Base-by-base conservation (phyloP, 306 rosid species). In the Abrus pulchellus region DNA sequence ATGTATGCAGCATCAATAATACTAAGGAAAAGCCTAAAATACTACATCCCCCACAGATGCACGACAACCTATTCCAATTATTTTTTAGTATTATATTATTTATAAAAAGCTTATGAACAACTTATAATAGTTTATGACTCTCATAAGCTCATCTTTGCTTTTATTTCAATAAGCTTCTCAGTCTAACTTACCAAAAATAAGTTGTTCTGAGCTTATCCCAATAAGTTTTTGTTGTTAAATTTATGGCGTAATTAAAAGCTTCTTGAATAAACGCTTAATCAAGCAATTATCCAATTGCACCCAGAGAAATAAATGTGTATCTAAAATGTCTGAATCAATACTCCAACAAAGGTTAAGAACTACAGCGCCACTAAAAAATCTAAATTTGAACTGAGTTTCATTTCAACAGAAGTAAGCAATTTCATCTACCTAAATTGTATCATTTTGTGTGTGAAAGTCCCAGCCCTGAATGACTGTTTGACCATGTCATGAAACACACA, bases 1-100 rank as follows among this genome's bases (percentile, higher is more conserved):
- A 38, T 43, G 38, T 41, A 82, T 20, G 73, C 81, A 80, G 7
- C 64, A 76, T 20, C 63, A 64, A 86, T 33, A 56, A 57, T 41
- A 28, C 50, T 2, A 55, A 43, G 44, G 8, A 5, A 63, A 63
- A 72, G 64, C 30, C 38, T 27, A 30, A 32, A 7, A 62, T 34
- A 3, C 70, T 3, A 40, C 11, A 38, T 20, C 47, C 5, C 11
- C 38, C 30, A 63, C 47, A 6, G 28, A 6, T 13, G 30, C 30
- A 36, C 1, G 29, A 63, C 3, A n/a, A 63, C 30, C 30, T 36
- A 30, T 38, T 43, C 47, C 47, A 43, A 43, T 59, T 54, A 20
- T 20, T 20, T 20, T 20, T 20, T 20, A 20, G 20, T 20, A 20
- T 20, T 20, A 20, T 20, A 20, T 20, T 20, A 20, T 20, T 20